Percentiles rank a stretch among this genome's conserved stretches.
phyloP scores from a whole-genome alignment of 225 moss, liverwort and hornwort genomes.

The Marchantia polymorpha region DNA sequence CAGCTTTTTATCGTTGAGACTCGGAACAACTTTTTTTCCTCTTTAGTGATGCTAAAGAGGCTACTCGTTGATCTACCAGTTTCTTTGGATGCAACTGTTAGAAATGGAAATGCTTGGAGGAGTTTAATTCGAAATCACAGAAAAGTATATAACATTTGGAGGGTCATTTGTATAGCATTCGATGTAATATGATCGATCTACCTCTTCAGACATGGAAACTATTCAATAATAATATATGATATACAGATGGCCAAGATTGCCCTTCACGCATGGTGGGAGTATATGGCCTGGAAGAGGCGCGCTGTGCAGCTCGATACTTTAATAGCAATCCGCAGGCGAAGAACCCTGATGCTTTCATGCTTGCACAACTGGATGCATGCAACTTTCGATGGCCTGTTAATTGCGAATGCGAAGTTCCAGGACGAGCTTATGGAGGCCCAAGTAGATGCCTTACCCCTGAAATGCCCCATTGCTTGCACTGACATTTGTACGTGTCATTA shows the following conservation, averaged over 20 bases:
- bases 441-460: constrained; percentile 34
- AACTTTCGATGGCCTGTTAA: constrained; percentile 85
- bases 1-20: no score
- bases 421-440: constrained; percentile 86
- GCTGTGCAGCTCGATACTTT: constrained; percentile 76
- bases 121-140: no score
- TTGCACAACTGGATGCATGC: constrained; percentile 96
- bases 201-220: no score
- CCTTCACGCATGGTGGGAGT: constrained; percentile 87
- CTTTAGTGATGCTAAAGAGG: no score
- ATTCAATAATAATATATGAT: no score
- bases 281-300: constrained; percentile 93
- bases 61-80: no score
- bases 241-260: constrained; percentile 73
- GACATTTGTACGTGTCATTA: background rate
- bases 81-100: no score
- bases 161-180: no score
- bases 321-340: constrained; percentile 65
- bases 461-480: background rate
- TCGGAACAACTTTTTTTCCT: no score
- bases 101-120: no score
- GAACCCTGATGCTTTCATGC: constrained; percentile 60
- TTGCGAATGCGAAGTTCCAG: constrained; percentile 85
- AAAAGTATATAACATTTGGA: no score
- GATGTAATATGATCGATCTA: no score